Evolutionary conservation across 352 stramenopile genomes (phyloP).

Genomic region (Thalassiosira sp.): DNA sequence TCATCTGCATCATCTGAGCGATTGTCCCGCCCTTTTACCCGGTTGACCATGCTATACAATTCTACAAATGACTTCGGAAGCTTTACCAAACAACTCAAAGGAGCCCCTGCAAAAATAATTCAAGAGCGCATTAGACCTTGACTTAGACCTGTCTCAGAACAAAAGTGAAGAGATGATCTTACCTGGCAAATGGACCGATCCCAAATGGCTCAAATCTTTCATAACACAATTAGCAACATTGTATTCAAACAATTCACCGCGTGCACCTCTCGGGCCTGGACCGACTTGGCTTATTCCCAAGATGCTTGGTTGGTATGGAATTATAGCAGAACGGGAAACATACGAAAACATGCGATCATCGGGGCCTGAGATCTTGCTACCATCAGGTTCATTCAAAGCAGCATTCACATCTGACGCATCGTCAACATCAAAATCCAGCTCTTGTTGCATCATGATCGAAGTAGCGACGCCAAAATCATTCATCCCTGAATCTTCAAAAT

Average conservation of each 20-base stretch:
- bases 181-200: slow-evolving; percentile 68
- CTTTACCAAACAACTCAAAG: slow-evolving; percentile 65
- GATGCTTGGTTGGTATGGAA: slow-evolving; percentile 79
- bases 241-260: slow-evolving; percentile 71
- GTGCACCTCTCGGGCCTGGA: slow-evolving; percentile 57
- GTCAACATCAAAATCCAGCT: slow-evolving; percentile 46
- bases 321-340: slow-evolving; percentile 71
- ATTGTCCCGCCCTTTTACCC: slow-evolving; percentile 75
- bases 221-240: slow-evolving; percentile 66
- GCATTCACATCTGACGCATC: slow-evolving; percentile 55
- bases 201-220: slow-evolving; percentile 81
- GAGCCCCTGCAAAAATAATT: slow-evolving; percentile 24
- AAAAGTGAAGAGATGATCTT: slow-evolving; percentile 12
- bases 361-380: slow-evolving; percentile 34
- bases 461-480: slow-evolving; percentile 14
- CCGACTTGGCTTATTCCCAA: slow-evolving; percentile 62
- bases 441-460: slow-evolving; percentile 13
- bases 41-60: slow-evolving; percentile 80
- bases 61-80: slow-evolving; percentile 83
- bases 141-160: neutral
- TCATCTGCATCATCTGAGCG: slow-evolving; percentile 71
- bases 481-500: slow-evolving; percentile 21
- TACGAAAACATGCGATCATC: slow-evolving; percentile 65
- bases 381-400: slow-evolving; percentile 43
- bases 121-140: neutral